Conservation (phyloP, 1,139 yeast species). For the Hyphopichia wangnamkhiaoensis region DNA sequence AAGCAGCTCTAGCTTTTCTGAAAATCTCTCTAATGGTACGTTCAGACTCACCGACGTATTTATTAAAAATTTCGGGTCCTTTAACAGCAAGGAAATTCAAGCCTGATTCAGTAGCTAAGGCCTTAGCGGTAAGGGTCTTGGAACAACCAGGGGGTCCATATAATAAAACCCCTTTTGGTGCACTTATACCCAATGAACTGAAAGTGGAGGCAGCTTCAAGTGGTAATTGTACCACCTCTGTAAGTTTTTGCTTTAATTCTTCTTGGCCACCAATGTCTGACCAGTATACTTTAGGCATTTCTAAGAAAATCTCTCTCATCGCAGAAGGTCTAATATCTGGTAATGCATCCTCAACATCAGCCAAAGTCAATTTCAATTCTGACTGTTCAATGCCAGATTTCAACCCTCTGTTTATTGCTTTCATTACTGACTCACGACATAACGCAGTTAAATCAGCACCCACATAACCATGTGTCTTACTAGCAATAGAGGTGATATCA, state of each 20-base stretch:
- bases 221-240: slow-evolving; percentile 91
- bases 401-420: slow-evolving; percentile 67
- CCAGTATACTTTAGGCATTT: slow-evolving; percentile 94
- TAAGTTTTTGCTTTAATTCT: slow-evolving; percentile 71
- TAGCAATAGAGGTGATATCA: slow-evolving; percentile 60
- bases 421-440: slow-evolving; percentile 86
- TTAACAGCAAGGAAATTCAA: slow-evolving; percentile 89
- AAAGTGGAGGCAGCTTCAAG: slow-evolving; percentile 81
- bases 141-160: slow-evolving; percentile 99
- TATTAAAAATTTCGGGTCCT: slow-evolving; percentile 93
- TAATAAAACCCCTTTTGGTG: slow-evolving; percentile 87
- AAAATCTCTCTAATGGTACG: slow-evolving; percentile 85
- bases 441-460: slow-evolving; percentile 91
- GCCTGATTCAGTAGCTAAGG: slow-evolving; percentile 93
- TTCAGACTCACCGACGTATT: slow-evolving; percentile 94
- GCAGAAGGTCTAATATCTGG: slow-evolving; percentile 89
- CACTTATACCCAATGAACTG: slow-evolving; percentile 71
- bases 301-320: slow-evolving; percentile 92
- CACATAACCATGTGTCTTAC: slow-evolving; percentile 58
- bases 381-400: slow-evolving; percentile 18
- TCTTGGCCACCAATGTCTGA: slow-evolving; percentile 95
- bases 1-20: slow-evolving; percentile 87
- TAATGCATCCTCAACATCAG: slow-evolving; percentile 68
- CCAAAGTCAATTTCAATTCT: slow-evolving; percentile 31
- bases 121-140: slow-evolving; percentile 90